phyloP scores from a whole-genome alignment of 2,329 filamentous ascomycete species.

The Phaeosphaeriaceae sp. region DNA sequence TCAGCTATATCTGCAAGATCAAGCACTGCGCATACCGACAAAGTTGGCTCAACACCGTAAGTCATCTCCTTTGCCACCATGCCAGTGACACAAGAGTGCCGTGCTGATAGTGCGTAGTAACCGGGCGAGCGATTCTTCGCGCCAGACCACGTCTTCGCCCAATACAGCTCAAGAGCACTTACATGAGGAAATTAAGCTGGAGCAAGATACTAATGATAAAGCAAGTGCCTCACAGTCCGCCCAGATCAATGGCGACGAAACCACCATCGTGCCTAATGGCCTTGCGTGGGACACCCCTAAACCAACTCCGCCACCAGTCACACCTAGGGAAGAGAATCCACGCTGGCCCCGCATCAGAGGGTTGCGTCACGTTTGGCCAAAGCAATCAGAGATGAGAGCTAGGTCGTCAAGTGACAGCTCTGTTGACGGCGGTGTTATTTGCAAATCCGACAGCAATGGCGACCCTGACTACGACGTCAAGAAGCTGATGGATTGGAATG shows the following conservation, averaged over 20 bases:
- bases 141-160: not conserved
- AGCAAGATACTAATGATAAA: not conserved
- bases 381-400: slow-evolving; percentile 35
- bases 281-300: slow-evolving; percentile 16
- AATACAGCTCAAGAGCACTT: not conserved
- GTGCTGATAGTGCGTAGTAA: not conserved
- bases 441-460: slow-evolving; percentile 36
- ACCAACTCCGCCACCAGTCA: not conserved
- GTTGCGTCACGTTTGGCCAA: slow-evolving; percentile 31
- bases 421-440: slow-evolving; percentile 25
- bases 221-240: not conserved
- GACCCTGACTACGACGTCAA: slow-evolving; percentile 44
- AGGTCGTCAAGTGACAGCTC: slow-evolving; percentile 17
- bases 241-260: not conserved
- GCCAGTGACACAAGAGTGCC: not conserved
- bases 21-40: not conserved
- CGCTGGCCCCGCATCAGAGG: slow-evolving; percentile 16
- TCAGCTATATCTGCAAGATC: not conserved
- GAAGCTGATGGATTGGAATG: slow-evolving; percentile 54
- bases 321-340: slow-evolving; percentile 17
- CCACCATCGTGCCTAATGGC: not conserved
- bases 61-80: too few relatives aligned
- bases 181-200: too few relatives aligned
- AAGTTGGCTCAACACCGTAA: not conserved
- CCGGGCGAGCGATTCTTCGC: not conserved